A percentile compares a stretch with the other conserved stretches of the same genome.
phyloP scores from a whole-genome alignment of 2,329 filamentous ascomycete species.

The Exserohilum rostratum region DNA sequence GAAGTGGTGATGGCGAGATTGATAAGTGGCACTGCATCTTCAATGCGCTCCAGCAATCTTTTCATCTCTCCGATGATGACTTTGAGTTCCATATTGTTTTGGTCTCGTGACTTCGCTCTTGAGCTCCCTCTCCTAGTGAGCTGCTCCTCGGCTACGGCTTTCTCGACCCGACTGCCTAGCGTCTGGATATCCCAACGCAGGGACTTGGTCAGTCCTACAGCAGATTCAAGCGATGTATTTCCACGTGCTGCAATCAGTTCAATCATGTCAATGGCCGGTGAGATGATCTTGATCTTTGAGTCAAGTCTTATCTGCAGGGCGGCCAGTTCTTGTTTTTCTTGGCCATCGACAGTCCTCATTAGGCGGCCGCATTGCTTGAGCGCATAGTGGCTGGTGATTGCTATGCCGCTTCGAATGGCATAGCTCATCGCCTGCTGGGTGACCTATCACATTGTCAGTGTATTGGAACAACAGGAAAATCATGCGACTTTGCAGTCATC shows the following conservation, averaged over 20 bases:
- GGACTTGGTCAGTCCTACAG: slow-evolving; percentile 79
- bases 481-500: neutral
- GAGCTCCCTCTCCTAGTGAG: slow-evolving; percentile 52
- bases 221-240: slow-evolving; percentile 83
- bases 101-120: slow-evolving; percentile 58
- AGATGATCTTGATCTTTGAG: slow-evolving; percentile 89
- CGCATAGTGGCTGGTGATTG: slow-evolving; percentile 84
- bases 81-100: slow-evolving; percentile 69
- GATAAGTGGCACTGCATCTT: slow-evolving; percentile 88
- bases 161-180: slow-evolving; percentile 75
- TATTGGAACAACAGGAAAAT: neutral
- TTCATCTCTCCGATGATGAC: slow-evolving; percentile 77
- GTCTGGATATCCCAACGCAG: slow-evolving; percentile 82
- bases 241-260: slow-evolving; percentile 81
- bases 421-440: slow-evolving; percentile 88
- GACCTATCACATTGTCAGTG: slow-evolving; percentile 52
- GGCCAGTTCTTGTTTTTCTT: slow-evolving; percentile 72
- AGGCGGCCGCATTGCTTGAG: slow-evolving; percentile 79
- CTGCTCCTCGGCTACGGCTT: slow-evolving; percentile 70
- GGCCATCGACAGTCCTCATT: slow-evolving; percentile 73
- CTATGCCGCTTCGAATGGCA: slow-evolving; percentile 83
- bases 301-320: slow-evolving; percentile 75
- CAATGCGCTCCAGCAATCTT: slow-evolving; percentile 75
- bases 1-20: slow-evolving; percentile 94
- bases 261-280: slow-evolving; percentile 89